Evolutionary conservation across 2,329 filamentous ascomycete species (phyloP).

Genomic region (Huntiella decipiens): DNA sequence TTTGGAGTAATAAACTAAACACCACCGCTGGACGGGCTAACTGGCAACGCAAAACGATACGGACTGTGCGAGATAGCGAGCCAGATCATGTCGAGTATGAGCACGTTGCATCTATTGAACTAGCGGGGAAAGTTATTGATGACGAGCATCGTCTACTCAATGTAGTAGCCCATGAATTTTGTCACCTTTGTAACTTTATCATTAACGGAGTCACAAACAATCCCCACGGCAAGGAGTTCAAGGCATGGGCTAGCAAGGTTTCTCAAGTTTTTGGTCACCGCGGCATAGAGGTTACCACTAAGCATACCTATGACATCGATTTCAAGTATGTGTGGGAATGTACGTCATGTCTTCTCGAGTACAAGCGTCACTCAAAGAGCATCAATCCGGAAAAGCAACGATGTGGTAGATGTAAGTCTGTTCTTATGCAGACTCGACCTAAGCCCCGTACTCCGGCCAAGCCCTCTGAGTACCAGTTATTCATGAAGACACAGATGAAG

Average conservation of each 20-base stretch:
- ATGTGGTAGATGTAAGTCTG: constrained; percentile 58
- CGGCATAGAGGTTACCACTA: constrained; percentile 67
- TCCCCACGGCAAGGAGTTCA: constrained; percentile 73
- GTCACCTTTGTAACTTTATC: constrained; percentile 86
- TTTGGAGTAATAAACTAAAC: constrained; percentile 63
- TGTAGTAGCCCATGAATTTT: constrained; percentile 91
- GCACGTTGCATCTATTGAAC: constrained; percentile 63
- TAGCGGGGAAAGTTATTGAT: constrained; percentile 75
- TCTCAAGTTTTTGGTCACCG: constrained; percentile 36
- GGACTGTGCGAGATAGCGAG: constrained; percentile 13
- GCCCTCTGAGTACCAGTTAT: constrained; percentile 28
- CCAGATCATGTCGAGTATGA: constrained; percentile 17
- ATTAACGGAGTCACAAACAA: constrained; percentile 53
- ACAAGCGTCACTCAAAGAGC: constrained; percentile 70
- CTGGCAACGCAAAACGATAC: constrained; percentile 44
- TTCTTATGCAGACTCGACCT: constrained; percentile 61
- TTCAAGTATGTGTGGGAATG: constrained; percentile 88
- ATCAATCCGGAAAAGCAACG: constrained; percentile 53
- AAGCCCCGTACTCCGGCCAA: constrained; percentile 32
- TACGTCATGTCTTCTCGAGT: constrained; percentile 45
- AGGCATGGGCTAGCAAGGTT: constrained; percentile 45
- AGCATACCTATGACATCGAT: constrained; percentile 74
- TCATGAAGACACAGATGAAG: constrained; percentile 50
- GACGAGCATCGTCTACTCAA: constrained; percentile 62
- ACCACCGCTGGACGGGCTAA: constrained; percentile 60